Conservation (phyloP, 768 basidiomycete genomes). For the Ramaria rubella region DNA sequence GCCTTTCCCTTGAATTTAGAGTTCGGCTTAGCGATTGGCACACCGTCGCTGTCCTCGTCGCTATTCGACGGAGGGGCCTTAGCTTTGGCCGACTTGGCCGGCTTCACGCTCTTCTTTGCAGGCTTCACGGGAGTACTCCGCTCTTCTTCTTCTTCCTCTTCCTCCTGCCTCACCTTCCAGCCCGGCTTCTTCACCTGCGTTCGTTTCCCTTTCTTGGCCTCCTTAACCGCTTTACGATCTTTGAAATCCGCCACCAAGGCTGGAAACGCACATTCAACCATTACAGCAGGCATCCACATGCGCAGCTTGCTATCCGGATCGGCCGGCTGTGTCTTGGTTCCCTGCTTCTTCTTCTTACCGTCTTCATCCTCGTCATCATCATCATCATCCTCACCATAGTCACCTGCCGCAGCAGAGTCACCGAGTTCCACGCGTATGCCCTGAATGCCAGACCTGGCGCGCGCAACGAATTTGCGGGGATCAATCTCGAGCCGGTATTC, state of each 20-base stretch:
- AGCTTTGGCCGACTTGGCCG: background rate
- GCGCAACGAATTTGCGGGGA: slow-evolving; percentile 56
- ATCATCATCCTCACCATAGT: slow-evolving; percentile 47
- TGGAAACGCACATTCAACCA: slow-evolving; percentile 65
- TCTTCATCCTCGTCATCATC: slow-evolving; percentile 40
- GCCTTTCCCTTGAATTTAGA: too few relatives aligned
- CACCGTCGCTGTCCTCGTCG: background rate
- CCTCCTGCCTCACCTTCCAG: background rate
- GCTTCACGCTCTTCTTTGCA: background rate
- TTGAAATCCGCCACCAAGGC: slow-evolving; percentile 58
- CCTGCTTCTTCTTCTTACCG: slow-evolving; percentile 24
- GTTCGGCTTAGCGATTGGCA: background rate
- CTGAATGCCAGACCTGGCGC: slow-evolving; percentile 34
- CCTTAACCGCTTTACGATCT: slow-evolving; percentile 39
- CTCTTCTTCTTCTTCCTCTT: background rate
- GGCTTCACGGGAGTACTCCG: background rate
- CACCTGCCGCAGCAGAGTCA: slow-evolving; percentile 11
- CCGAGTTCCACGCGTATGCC: slow-evolving; percentile 18
- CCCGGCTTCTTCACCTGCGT: slow-evolving; percentile 11
- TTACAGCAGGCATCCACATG: slow-evolving; percentile 79
- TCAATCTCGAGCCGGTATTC: slow-evolving; percentile 80
- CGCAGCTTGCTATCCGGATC: slow-evolving; percentile 53
- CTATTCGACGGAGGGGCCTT: background rate
- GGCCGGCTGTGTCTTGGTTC: slow-evolving; percentile 35
- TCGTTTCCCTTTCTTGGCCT: slow-evolving; percentile 29